Percentiles rank a stretch among this genome's conserved stretches.
Conservation (phyloP, 2,329 filamentous ascomycete species). For the Apiospora rasikravindrae region DNA sequence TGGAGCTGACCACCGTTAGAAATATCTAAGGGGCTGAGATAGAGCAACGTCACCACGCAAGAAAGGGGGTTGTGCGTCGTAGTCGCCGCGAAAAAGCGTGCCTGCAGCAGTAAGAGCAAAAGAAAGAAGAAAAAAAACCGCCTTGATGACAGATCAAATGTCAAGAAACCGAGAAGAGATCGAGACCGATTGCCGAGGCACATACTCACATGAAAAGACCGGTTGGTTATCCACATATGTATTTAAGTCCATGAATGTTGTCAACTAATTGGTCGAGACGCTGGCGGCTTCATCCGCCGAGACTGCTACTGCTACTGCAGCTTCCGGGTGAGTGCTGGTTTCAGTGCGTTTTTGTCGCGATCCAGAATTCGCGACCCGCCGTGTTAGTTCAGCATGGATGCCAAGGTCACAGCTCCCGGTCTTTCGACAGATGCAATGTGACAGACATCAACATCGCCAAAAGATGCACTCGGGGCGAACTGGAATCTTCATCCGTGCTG, state of each 20-base stretch:
- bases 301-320: too few relatives aligned
- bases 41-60: background rate
- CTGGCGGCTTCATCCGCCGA: background rate
- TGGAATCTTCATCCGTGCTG: background rate
- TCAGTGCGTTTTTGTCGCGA: background rate
- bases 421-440: background rate
- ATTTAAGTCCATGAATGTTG: background rate
- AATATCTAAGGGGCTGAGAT: background rate
- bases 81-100: background rate
- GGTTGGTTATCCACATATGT: background rate
- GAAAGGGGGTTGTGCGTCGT: background rate
- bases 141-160: background rate
- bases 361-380: background rate
- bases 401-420: background rate
- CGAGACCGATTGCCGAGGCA: slow-evolving; percentile 1
- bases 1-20: background rate
- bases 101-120: too few relatives aligned
- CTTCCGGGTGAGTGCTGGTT: background rate
- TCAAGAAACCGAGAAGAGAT: background rate
- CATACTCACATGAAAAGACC: background rate
- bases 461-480: background rate
- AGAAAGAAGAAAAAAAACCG: too few relatives aligned
- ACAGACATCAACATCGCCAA: background rate
- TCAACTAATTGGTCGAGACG: background rate
- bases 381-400: background rate